Evolutionary conservation across 345 rosid species (phyloP).

Genomic region (Eucalyptus tenuipes): DNA sequence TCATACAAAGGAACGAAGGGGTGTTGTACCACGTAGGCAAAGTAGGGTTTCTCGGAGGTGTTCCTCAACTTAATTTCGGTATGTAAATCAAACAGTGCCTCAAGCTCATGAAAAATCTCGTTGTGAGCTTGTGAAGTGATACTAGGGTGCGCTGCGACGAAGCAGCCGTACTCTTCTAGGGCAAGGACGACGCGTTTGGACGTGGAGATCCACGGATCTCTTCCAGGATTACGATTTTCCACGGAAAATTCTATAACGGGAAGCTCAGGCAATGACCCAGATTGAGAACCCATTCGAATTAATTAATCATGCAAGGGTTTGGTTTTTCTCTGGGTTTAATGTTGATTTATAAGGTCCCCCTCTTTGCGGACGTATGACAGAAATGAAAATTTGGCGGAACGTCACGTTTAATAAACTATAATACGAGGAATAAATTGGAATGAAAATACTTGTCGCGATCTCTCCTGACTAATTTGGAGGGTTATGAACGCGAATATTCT

Average conservation of each 20-base stretch:
- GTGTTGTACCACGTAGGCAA: slow-evolving; percentile 24
- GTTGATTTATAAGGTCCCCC: not conserved
- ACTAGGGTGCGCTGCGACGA: slow-evolving; percentile 18
- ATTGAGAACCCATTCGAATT: not conserved
- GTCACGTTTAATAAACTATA: not conserved
- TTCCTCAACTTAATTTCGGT: slow-evolving; percentile 17
- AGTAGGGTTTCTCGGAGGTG: slow-evolving; percentile 22
- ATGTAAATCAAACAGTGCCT: slow-evolving; percentile 33
- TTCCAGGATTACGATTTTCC: slow-evolving; percentile 20
- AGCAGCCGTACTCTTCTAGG: slow-evolving; percentile 42
- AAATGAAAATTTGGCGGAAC: not conserved
- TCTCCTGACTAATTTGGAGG: not conserved
- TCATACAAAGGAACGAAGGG: slow-evolving; percentile 29
- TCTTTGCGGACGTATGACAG: not conserved
- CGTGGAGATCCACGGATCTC: slow-evolving; percentile 20
- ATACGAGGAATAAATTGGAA: not conserved
- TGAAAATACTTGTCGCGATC: not conserved
- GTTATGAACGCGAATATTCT: not conserved
- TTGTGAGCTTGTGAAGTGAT: slow-evolving; percentile 4
- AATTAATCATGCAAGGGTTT: not conserved
- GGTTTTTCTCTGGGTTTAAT: not conserved
- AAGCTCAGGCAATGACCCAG: not conserved
- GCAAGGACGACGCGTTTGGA: slow-evolving; percentile 23
- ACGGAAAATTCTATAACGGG: slow-evolving; percentile 13
- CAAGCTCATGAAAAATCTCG: not conserved